A percentile compares a stretch with the other conserved stretches of the same genome.
Evolutionary conservation across 208 protist species (phyloP).

Genomic region (Leishmania tarentolae): DNA sequence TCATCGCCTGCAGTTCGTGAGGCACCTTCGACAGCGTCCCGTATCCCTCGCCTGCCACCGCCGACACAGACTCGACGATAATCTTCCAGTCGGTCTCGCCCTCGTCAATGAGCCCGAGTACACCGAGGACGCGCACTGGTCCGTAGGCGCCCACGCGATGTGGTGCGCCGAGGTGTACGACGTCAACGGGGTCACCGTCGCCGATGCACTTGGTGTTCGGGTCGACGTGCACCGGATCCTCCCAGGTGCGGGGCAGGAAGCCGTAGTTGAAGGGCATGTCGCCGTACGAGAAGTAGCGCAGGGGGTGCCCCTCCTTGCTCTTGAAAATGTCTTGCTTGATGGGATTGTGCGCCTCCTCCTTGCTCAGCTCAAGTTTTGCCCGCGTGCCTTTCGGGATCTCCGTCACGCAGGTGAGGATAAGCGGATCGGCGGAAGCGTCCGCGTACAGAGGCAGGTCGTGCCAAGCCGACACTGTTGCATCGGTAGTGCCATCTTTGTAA

Average conservation of each 20-base stretch:
- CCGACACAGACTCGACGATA: conserved; percentile 48
- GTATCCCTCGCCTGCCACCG: conserved; percentile 36
- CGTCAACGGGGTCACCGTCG: conserved; percentile 92
- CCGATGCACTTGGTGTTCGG: conserved; percentile 66
- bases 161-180: conserved; percentile 74
- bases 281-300: conserved; percentile 83
- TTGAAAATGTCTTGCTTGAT: conserved; percentile 89
- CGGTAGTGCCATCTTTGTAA: conserved; percentile 27
- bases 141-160: conserved; percentile 43
- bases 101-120: conserved; percentile 90
- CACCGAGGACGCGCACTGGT: conserved; percentile 84
- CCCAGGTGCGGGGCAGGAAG: conserved; percentile 95
- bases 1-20: conserved; percentile 36
- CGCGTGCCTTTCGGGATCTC: conserved; percentile 90
- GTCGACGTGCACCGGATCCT: conserved; percentile 61
- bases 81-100: conserved; percentile 95
- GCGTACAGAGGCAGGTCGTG: conserved; percentile 65
- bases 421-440: conserved; percentile 23
- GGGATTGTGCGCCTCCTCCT: conserved; percentile 88
- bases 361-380: conserved; percentile 94
- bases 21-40: conserved; percentile 58
- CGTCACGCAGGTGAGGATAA: conserved; percentile 68
- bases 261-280: conserved; percentile 96
- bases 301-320: conserved; percentile 54
- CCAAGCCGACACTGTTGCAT: conserved; percentile 55